A percentile compares a stretch with the other conserved stretches of the same genome.
phyloP scores from a whole-genome alignment of 2,329 filamentous ascomycete species.

The Rutstroemia sp. region DNA sequence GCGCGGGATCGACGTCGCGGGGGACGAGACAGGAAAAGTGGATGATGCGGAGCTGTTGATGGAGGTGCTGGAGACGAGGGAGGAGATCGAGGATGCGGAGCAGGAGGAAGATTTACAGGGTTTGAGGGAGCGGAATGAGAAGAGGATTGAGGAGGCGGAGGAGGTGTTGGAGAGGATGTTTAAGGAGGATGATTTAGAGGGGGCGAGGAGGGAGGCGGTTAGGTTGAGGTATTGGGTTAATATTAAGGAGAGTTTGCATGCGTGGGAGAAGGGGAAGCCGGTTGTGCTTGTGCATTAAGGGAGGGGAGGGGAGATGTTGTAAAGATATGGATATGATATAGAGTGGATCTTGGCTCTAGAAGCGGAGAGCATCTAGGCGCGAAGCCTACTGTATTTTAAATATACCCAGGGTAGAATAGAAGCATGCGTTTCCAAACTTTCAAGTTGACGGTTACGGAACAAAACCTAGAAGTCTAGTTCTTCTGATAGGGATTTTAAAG shows the following conservation, averaged over 20 bases:
- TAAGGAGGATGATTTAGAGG: slow-evolving; percentile 53
- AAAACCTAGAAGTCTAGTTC: too few relatives aligned
- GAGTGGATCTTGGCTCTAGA: too few relatives aligned
- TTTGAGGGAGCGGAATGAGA: slow-evolving; percentile 60
- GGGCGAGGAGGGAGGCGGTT: slow-evolving; percentile 65
- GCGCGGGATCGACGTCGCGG: slow-evolving; percentile 61
- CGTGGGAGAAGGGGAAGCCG: slow-evolving; percentile 72
- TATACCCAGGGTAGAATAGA: too few relatives aligned
- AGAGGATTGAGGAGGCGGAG: slow-evolving; percentile 57
- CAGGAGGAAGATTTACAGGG: slow-evolving; percentile 55
- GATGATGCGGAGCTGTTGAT: slow-evolving; percentile 67
- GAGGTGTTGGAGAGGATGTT: slow-evolving; percentile 57
- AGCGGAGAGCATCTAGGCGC: too few relatives aligned
- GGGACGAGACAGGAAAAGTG: slow-evolving; percentile 45
- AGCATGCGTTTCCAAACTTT: too few relatives aligned
- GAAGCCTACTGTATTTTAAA: too few relatives aligned
- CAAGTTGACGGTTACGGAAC: too few relatives aligned
- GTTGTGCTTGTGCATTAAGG: slow-evolving; percentile 45
- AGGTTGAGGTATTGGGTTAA: slow-evolving; percentile 85
- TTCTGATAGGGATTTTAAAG: too few relatives aligned
- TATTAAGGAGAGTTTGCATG: slow-evolving; percentile 69
- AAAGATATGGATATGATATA: too few relatives aligned
- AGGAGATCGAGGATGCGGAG: slow-evolving; percentile 65
- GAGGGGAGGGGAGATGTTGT: not conserved
- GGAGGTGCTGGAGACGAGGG: slow-evolving; percentile 72